These are phyloP conservation scores for Collybia sordida DNA, from an alignment of 768 basidiomycete species.

Conservation along the genomic window DNA sequence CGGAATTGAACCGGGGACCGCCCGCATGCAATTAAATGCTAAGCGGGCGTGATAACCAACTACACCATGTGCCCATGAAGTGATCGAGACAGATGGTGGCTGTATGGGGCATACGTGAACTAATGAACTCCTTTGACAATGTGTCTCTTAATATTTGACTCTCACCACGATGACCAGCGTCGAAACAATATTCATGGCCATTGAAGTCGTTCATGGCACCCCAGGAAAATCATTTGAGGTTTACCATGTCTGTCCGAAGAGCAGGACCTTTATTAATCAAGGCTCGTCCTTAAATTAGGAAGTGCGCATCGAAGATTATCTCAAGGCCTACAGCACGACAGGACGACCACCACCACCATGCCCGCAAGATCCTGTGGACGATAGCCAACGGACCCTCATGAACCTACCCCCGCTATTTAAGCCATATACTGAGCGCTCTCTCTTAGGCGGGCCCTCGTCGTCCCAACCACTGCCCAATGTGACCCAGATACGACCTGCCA, in stretches of 20 bases:
- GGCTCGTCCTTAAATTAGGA: constrained; percentile 37
- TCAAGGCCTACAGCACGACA: constrained; percentile 45
- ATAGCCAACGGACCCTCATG: constrained; percentile 40
- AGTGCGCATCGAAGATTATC: constrained; percentile 53
- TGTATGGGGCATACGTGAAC: background rate
- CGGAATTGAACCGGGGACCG: constrained; percentile 30
- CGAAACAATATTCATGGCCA: constrained; percentile 22
- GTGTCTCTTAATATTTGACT: too few relatives aligned
- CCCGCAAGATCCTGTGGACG: constrained; percentile 45
- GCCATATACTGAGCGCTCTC: constrained; percentile 25
- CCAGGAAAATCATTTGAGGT: constrained; percentile 30
- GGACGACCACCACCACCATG: constrained; percentile 48
- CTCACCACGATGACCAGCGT: background rate
- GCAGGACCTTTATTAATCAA: too few relatives aligned
- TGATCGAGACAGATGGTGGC: background rate
- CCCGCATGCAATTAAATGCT: constrained; percentile 22
- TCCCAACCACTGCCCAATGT: constrained; percentile 12
- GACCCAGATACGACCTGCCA: constrained; percentile 23
- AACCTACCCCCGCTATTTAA: constrained; percentile 53
- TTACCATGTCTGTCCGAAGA: background rate
- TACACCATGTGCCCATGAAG: constrained; percentile 27
- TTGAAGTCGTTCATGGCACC: constrained; percentile 19
- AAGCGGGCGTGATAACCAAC: constrained; percentile 33
- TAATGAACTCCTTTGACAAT: background rate
- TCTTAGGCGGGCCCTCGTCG: constrained; percentile 7